Evolutionary conservation across 768 basidiomycete genomes (phyloP).

Genomic region (Suillus clintonianus): DNA sequence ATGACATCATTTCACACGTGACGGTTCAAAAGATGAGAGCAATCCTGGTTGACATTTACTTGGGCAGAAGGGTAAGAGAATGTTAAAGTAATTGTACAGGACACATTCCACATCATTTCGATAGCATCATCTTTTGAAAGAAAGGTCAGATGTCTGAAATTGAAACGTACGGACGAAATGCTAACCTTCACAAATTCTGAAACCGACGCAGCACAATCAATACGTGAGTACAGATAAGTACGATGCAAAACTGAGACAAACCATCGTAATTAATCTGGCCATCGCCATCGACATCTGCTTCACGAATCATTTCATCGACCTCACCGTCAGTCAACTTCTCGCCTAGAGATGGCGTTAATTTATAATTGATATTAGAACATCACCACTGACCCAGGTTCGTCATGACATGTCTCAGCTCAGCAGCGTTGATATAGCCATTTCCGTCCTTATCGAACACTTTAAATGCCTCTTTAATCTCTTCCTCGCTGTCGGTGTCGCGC

Average conservation of each 20-base stretch:
- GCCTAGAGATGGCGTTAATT: constrained; percentile 41
- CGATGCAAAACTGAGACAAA: constrained; percentile 30
- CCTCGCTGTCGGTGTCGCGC: constrained; percentile 90
- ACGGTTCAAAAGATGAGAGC: neutral
- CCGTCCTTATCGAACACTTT: constrained; percentile 97
- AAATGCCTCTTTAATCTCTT: constrained; percentile 96
- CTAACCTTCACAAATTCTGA: constrained; percentile 77
- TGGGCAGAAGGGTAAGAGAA: neutral
- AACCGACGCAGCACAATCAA: neutral
- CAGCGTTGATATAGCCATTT: constrained; percentile 85
- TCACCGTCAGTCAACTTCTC: constrained; percentile 87
- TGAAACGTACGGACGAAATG: constrained; percentile 4
- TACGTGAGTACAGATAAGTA: constrained; percentile 3
- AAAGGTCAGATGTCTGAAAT: constrained; percentile 9
- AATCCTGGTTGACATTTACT: neutral
- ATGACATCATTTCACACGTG: constrained; percentile 1
- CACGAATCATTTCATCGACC: constrained; percentile 96
- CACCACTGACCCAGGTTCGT: constrained; percentile 69
- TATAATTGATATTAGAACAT: constrained; percentile 1
- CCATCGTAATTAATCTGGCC: constrained; percentile 92
- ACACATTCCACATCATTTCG: constrained; percentile 47
- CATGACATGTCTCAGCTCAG: constrained; percentile 92
- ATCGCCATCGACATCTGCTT: constrained; percentile 93
- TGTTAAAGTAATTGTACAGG: constrained; percentile 10
- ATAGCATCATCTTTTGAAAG: constrained; percentile 66